phyloP scores from a whole-genome alignment of 148 eudicot species.

The Dianthus caryophyllus region DNA sequence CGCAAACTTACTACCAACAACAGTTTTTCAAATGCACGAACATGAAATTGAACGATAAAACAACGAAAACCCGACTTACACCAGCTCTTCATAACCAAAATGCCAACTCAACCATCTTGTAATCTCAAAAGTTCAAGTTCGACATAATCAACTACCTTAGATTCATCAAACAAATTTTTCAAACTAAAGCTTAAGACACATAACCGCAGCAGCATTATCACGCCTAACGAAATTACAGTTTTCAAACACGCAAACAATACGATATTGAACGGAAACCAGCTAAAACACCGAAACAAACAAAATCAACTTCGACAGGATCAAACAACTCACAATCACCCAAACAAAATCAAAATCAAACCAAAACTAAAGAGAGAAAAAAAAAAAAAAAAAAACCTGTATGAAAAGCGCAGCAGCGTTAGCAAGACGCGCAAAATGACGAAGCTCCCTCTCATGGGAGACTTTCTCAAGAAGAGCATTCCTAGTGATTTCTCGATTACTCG shows the following conservation, averaged over 20 bases:
- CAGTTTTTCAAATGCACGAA: too few species aligned
- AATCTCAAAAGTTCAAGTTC: too few species aligned
- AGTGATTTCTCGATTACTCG: constrained; percentile 79
- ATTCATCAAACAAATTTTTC: too few species aligned
- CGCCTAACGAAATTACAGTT: background rate
- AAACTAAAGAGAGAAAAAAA: background rate
- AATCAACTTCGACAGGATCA: background rate
- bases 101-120: too few species aligned
- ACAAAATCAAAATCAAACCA: background rate
- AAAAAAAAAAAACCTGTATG: constrained; percentile 51
- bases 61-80: too few species aligned
- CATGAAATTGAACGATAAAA: too few species aligned
- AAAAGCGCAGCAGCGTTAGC: constrained; percentile 60
- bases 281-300: background rate
- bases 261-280: background rate
- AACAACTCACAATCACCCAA: background rate
- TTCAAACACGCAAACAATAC: background rate
- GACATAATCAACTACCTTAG: too few species aligned
- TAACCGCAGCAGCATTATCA: too few species aligned
- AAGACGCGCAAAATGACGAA: constrained; percentile 65
- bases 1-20: background rate
- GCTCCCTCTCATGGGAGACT: constrained; percentile 75
- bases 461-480: constrained; percentile 67
- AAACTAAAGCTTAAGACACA: too few species aligned
- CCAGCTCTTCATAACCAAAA: too few species aligned